Evolutionary conservation across 306 rosid genomes (phyloP).

Genomic region (Cucurbita argyrosperma): DNA sequence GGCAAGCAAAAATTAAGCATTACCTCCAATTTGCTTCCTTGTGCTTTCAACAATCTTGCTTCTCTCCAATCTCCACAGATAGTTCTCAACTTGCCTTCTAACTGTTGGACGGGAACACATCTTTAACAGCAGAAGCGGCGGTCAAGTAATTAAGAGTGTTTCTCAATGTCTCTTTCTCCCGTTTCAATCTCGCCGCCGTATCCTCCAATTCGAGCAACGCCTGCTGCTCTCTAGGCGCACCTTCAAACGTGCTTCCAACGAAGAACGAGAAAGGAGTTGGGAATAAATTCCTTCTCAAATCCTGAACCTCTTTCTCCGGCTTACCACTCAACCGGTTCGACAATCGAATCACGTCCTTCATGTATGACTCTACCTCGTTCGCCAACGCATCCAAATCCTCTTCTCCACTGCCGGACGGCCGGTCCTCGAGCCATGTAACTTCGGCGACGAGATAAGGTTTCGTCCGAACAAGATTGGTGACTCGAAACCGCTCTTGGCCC

Average conservation of each 20-base stretch:
- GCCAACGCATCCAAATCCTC: conserved; percentile 58
- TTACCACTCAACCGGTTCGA: conserved; percentile 85
- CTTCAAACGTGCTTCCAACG: conserved; percentile 93
- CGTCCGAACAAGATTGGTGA: conserved; percentile 49
- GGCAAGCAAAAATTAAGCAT: conserved; percentile 3
- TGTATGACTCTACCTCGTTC: conserved; percentile 62
- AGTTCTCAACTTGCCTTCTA: not conserved
- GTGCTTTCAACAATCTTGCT: conserved; percentile 9
- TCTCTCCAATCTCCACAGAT: not conserved
- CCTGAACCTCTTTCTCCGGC: conserved; percentile 87
- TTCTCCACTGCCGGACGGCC: conserved; percentile 54
- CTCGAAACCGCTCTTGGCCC: conserved; percentile 91
- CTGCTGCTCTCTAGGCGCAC: conserved; percentile 96
- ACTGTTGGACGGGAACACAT: conserved; percentile 62
- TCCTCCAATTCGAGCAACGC: conserved; percentile 92
- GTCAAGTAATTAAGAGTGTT: conserved; percentile 88
- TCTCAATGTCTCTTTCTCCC: conserved; percentile 85
- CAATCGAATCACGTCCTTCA: conserved; percentile 87
- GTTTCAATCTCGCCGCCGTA: conserved; percentile 58
- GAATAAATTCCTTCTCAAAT: conserved; percentile 68
- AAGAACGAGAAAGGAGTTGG: conserved; percentile 96
- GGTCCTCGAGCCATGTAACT: conserved; percentile 91
- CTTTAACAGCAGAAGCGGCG: conserved; percentile 96
- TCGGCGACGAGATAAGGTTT: conserved; percentile 84
- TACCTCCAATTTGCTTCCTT: conserved; percentile 13